These are phyloP conservation scores for Calophaca sinica DNA, from an alignment of 306 rosid species.

Conservation along the genomic window DNA sequence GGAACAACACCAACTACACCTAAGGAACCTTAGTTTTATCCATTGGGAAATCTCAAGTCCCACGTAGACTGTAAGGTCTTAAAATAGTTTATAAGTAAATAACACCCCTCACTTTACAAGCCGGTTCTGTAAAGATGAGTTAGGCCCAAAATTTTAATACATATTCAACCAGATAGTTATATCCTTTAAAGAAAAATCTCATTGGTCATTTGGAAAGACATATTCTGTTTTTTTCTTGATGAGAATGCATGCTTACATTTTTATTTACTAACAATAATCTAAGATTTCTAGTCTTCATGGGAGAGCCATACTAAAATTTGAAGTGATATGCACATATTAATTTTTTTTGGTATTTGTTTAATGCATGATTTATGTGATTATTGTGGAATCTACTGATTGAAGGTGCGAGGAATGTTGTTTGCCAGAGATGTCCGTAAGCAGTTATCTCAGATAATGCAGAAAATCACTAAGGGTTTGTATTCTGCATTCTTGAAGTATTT, in stretches of 20 bases:
- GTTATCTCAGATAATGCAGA: slow-evolving; percentile 86
- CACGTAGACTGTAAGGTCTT: too few species aligned
- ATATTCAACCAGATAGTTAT: slow-evolving; percentile 33
- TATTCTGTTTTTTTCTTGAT: slow-evolving; percentile 40
- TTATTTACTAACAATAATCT: slow-evolving; percentile 4
- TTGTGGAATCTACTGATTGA: slow-evolving; percentile 49
- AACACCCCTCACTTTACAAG: too few species aligned
- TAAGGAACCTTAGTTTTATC: too few species aligned
- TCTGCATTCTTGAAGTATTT: slow-evolving; percentile 38
- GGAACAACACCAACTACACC: too few species aligned
- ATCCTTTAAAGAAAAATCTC: slow-evolving; percentile 10
- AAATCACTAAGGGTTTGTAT: slow-evolving; percentile 80
- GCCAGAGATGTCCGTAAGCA: slow-evolving; percentile 92
- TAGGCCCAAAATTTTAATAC: too few species aligned
- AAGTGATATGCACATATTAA: slow-evolving; percentile 16
- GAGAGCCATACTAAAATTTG: slow-evolving; percentile 21
- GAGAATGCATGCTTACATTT: slow-evolving; percentile 28
- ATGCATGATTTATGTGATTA: slow-evolving; percentile 33
- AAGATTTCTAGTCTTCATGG: slow-evolving; percentile 31
- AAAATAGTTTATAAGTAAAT: too few species aligned
- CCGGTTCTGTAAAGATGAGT: too few species aligned
- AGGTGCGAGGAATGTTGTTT: slow-evolving; percentile 96
- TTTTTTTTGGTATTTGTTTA: slow-evolving; percentile 12
- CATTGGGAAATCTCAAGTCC: too few species aligned
- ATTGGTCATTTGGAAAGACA: slow-evolving; percentile 20